Evolutionary conservation across 768 basidiomycete species (phyloP), one percentile per base, ranked within the genome.

Genomic region (Pholiota conissans): DNA sequence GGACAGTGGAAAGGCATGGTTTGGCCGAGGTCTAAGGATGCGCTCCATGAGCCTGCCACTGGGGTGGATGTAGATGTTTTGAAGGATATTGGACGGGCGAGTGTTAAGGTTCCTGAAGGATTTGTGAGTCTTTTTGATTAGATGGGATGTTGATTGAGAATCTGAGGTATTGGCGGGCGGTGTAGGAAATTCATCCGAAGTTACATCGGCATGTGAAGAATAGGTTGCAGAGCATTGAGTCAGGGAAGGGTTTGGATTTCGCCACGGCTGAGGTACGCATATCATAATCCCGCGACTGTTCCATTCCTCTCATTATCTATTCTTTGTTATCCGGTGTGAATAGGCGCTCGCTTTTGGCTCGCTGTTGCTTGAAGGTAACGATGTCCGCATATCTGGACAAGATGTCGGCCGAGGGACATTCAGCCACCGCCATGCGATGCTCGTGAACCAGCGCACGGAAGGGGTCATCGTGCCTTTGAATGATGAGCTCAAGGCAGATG

Each of bases 321-420:
- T 32, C 30, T 6, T 32, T 32, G 30, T n/a, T n/a, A n/a, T n/a
- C n/a, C n/a, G n/a, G n/a, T n/a, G n/a, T 35, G 28, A 48, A 28
- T n/a, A 91, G 90, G 90, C 92, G 0, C 71, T 97, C 70, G 94
- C 95, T 0, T 92, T 95, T 64, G 95, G 95, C 0, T 85, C 91
- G 1, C 77, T 96, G 30, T 83, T 96, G 85, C 73, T 84, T 2
- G 89, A 93, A 52, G 92, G 92, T 1, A 84, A 78, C 60, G 90
- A 95, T 66, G 81, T 97, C 8, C 84, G 94, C 14, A 91, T 97
- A 29, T 94, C 93, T 1, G 95, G 95, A 6, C 95, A 97, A 70
- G 95, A 96, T 67, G 92, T 95, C 0, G 95, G 94, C 0, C 71
- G 94, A 35, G 94, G 95, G 2, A 95, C 93, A 10, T 93, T 95